phyloP scores from a whole-genome alignment of 345 rosid species.

The Erysimum cheiranthoides region DNA sequence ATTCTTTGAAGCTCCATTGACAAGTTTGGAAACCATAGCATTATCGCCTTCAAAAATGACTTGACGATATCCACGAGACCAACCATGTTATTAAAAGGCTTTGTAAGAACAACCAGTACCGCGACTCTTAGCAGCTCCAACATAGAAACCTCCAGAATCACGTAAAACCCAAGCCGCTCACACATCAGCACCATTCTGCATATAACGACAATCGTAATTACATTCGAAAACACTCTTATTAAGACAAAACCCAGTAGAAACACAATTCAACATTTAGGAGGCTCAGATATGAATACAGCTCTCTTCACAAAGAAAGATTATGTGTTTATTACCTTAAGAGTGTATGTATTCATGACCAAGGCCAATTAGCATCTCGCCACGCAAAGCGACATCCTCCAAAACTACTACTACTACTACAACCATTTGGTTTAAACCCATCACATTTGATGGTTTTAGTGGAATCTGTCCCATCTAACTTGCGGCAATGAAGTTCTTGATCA shows the following conservation, averaged over 20 bases:
- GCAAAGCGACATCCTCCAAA: conserved; percentile 55
- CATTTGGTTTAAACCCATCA: conserved; percentile 38
- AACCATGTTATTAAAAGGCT: no score
- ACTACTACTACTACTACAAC: conserved; percentile 19
- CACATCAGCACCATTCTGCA: no score
- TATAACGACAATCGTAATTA: no score
- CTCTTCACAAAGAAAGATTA: background rate
- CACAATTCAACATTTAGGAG: background rate
- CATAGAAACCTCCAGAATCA: no score
- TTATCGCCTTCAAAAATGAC: no score
- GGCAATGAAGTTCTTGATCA: conserved; percentile 59
- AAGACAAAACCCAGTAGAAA: no score
- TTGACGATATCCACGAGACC: no score
- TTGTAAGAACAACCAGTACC: no score
- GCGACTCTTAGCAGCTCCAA: no score
- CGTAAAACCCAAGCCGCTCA: no score
- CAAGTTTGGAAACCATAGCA: no score
- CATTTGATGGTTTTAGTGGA: conserved; percentile 22
- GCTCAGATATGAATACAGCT: conserved; percentile 71
- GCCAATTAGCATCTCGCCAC: conserved; percentile 96
- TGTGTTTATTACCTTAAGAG: background rate
- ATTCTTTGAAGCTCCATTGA: no score
- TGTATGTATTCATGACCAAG: conserved; percentile 66
- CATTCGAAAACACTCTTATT: background rate
- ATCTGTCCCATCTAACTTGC: conserved; percentile 41